Evolutionary conservation across 2,329 filamentous ascomycete species (phyloP).

Genomic region (Clonostachys rhizophaga): DNA sequence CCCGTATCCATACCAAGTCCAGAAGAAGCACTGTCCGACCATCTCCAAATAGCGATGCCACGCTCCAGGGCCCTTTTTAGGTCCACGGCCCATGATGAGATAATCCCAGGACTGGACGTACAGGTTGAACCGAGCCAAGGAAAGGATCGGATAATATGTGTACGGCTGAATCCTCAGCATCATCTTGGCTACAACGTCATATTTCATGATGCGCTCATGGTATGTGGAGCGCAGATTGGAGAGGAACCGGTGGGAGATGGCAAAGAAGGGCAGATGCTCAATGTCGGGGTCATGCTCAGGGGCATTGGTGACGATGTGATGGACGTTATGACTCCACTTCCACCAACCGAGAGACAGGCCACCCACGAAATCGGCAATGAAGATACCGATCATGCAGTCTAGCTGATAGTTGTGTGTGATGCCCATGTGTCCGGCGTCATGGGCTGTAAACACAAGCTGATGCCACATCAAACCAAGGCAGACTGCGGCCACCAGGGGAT

Average conservation of each 20-base stretch:
- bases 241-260: conserved; percentile 78
- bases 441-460: conserved; percentile 87
- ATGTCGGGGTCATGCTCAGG: conserved; percentile 97
- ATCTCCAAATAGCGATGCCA: conserved; percentile 65
- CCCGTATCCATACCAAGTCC: conserved; percentile 74
- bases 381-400: conserved; percentile 82
- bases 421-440: conserved; percentile 95
- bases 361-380: conserved; percentile 85
- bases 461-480: conserved; percentile 88
- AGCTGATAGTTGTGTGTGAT: conserved; percentile 87
- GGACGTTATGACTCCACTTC: conserved; percentile 94
- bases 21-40: conserved; percentile 58
- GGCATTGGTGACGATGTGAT: conserved; percentile 93
- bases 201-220: conserved; percentile 54
- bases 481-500: conserved; percentile 66
- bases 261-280: conserved; percentile 84
- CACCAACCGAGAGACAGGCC: conserved; percentile 94
- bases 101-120: conserved; percentile 74
- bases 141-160: conserved; percentile 77
- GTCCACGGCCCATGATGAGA: conserved; percentile 47
- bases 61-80: conserved; percentile 54
- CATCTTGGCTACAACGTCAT: conserved; percentile 64
- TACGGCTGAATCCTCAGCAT: conserved; percentile 73
- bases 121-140: conserved; percentile 82
- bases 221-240: conserved; percentile 71